Conservation (phyloP, 495 filamentous ascomycete species). For the Lasiosphaeria ovina region DNA sequence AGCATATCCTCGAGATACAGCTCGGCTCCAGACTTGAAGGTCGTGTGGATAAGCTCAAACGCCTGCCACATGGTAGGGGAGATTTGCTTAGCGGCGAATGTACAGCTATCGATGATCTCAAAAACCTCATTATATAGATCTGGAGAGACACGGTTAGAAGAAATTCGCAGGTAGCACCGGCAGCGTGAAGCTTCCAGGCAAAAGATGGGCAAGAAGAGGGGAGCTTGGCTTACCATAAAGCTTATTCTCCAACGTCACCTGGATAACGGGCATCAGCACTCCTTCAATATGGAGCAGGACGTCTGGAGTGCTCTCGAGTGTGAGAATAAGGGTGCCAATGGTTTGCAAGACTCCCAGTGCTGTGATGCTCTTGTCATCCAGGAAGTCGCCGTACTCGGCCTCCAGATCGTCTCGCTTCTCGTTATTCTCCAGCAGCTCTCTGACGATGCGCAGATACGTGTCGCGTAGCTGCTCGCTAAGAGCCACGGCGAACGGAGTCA, state of each 20-base stretch:
- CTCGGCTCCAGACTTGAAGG: constrained; percentile 95
- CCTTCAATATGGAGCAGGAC: constrained; percentile 91
- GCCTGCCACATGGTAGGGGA: constrained; percentile 97
- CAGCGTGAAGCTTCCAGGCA: neutral
- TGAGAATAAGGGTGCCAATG: constrained; percentile 95
- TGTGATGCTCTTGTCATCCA: constrained; percentile 98
- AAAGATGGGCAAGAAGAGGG: neutral
- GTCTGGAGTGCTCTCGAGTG: constrained; percentile 92
- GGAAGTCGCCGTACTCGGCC: constrained; percentile 77
- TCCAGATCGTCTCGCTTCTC: constrained; percentile 70
- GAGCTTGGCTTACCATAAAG: constrained; percentile 61
- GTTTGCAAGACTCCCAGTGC: constrained; percentile 95
- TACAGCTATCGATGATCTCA: constrained; percentile 98
- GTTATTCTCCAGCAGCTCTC: constrained; percentile 85
- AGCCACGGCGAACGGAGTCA: constrained; percentile 97
- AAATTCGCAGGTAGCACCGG: neutral
- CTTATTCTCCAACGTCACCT: constrained; percentile 94
- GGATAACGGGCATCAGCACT: constrained; percentile 94
- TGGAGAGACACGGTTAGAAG: constrained; percentile 19
- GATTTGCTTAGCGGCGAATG: constrained; percentile 94
- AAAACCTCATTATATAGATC: constrained; percentile 97
- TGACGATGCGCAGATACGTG: constrained; percentile 91
- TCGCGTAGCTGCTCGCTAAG: constrained; percentile 94
- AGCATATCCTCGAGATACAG: constrained; percentile 99
- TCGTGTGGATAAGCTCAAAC: constrained; percentile 92